Evolutionary conservation across 2,329 filamentous ascomycete genomes (phyloP), one percentile per base, ranked within the genome.

Genomic region (Talaromyces piceae): DNA sequence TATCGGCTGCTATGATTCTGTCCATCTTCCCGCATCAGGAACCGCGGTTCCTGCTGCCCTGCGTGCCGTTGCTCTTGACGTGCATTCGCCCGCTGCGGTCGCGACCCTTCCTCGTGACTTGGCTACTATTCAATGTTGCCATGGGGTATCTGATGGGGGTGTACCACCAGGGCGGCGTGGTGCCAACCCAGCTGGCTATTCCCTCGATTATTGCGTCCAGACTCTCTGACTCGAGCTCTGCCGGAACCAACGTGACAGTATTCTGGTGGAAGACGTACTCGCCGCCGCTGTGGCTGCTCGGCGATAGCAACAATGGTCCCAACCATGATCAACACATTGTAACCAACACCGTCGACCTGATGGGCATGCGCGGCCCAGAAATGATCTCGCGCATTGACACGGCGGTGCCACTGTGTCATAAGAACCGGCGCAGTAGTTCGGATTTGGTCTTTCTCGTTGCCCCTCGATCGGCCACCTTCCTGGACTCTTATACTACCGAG

Each of bases 231-330:
- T 52, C n/a, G 11, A 39, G 18, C 18, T 30, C 4, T 9, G 23
- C 7, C 11, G 26, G 30, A 7, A 13, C 22, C 3, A 60, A 61
- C 8, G 66, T 64, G 7, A 69, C 69, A 4, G 71, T 76, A 13
- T 67, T 77, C 51, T 79, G 75, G 75, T 79, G 76, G 76, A 77
- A 78, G 56, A 77, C 76, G 3, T 79, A 79, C 57, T 73, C 73
- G 7, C 76, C 76, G 2, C 76, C 76, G 3, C 66, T 69, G 7
- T 78, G 76, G 73, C 62, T 79, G 12, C 63, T 78, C 5, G 76
- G 75, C 18, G 63, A 67, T 4, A 62, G 65, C 33, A 61, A 59
- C 28, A 61, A 58, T 57, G 8, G 57, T n/a, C n/a, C n/a, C 65
- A 43, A 55, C 66, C 45, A 67, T 75, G 20, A 37, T 4, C 33